Percentiles rank a stretch among this genome's conserved stretches.
phyloP scores from a whole-genome alignment of 805 yeast species.

The Trichomonascus vanleenenianus region DNA sequence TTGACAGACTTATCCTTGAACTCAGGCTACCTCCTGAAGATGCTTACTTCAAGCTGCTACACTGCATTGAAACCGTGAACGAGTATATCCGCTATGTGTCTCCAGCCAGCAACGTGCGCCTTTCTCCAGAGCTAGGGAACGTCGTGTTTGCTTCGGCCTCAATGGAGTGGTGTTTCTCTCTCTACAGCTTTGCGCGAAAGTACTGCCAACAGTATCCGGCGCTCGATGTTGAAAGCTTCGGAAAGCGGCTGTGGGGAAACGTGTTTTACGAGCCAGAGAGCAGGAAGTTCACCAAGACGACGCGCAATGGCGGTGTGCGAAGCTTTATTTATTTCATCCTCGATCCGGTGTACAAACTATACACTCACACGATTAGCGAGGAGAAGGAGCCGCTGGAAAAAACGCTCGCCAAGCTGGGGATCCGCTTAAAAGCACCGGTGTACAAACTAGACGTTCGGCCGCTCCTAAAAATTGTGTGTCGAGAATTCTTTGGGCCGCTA shows the following conservation, averaged over 20 bases:
- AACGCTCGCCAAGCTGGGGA: conserved; percentile 43
- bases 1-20: conserved; percentile 82
- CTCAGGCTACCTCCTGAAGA: conserved; percentile 67
- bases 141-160: conserved; percentile 68
- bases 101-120: conserved; percentile 19
- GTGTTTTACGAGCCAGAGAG: conserved; percentile 39
- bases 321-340: conserved; percentile 61
- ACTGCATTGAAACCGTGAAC: conserved; percentile 59
- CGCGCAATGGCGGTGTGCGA: conserved; percentile 24
- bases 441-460: conserved; percentile 47
- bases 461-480: conserved; percentile 48
- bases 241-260: conserved; percentile 71
- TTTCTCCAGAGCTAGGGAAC: conserved; percentile 60
- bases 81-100: conserved; percentile 30
- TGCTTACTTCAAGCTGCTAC: conserved; percentile 58
- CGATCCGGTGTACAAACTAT: conserved; percentile 73
- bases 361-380: conserved; percentile 51
- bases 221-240: conserved; percentile 36
- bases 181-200: conserved; percentile 57
- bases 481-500: conserved; percentile 44
- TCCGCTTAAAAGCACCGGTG: conserved; percentile 28
- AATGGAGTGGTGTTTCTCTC: conserved; percentile 55
- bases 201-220: conserved; percentile 29
- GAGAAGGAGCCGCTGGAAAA: conserved; percentile 37
- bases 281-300: conserved; percentile 38